Base-by-base conservation (phyloP, 2,329 filamentous ascomycete species). In the Aspergillus proliferans region DNA sequence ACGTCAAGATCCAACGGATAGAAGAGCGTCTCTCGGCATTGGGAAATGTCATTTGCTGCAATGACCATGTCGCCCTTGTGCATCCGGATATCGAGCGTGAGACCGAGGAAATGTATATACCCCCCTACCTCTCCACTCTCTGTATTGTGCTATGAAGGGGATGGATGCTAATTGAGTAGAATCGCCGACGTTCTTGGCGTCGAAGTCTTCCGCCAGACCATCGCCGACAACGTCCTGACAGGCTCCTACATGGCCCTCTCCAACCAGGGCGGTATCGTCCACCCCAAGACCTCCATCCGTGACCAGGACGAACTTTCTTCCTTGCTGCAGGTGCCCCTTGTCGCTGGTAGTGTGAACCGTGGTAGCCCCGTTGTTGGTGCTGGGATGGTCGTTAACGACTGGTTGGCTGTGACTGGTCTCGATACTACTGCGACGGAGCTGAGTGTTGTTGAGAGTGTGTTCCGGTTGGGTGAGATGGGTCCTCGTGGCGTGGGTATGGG, bases 381-480 rank as follows among this genome's bases (percentile, higher is more conserved):
- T 1, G 90, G 90, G 40, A 93, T 95, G 87, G 90, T 95, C 4
- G 90, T 95, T 56, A 95, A 96, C 68, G 92, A 97, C 78, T 96
- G 92, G 91, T 83, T 96, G 73, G 90, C 92, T 26, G 88, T 96
- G 26, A 95, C 90, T 5, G 91, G 91, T 21, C 78, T 95, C 55
- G 91, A 96, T 70, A 95, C 92, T 42, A 96, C 91, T 18, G 91
- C 92, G n/a, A 97, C 93, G 1, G 93, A 98, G 76, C 77, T 98
- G 63, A 95, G 89, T 66, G 93, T 98, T 51, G 82, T 98, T 49
- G 93, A 98, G 80, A 91, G 85, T 62, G 91, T 98, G 56, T 98
- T 98, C 79, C 83, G 90, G 63, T 78, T 98, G 43, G 91, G 91
- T 55, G 92, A 97, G 77, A 90, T 88, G 61, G 76, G 74, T 3